Base-by-base conservation (phyloP, 495 filamentous ascomycete species). In the Acidomyces sp. region DNA sequence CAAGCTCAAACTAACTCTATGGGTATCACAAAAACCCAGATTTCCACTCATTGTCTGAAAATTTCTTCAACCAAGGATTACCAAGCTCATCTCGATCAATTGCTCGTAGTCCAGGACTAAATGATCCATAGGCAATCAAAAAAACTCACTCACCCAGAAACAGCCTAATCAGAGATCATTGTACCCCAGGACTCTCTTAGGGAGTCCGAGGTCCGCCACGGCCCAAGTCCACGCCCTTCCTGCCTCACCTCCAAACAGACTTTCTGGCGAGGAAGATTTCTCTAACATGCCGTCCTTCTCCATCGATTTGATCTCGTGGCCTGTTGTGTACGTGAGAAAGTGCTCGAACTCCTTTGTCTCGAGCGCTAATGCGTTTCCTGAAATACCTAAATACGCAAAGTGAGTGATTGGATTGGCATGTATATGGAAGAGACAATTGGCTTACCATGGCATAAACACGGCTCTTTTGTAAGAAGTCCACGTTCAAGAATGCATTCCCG, bases 401-500 rank as follows among this genome's bases (percentile, higher is more conserved):
- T 20, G 12, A 29, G 26, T 37, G 27, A 16, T 23, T 19, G 20
- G 22, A 2, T 4, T 24, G 10, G 16, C 10, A 24, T 15, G 24
- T 23, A 16, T 28, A 30, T 12, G 32, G 20, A n/a, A n/a, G 16
- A 31, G 15, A 6, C 1, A 28, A 18, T 18, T 7, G 31, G 16
- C 9, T 34, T 48, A 52, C 48, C 76, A 54, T 80, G 75, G 52
- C 75, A 80, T 13, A 81, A 49, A 45, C 68, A 74, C 0, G 77
- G 74, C 55, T 72, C 68, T 49, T 79, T 81, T 4, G 59, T 69
- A 49, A 81, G 46, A 30, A 78, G 33, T 3, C 75, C 77, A 27
- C 67, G 49, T 17, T 57, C 51, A 62, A 66, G 62, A 13, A 73
- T 62, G 37, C 67, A 66, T 23, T 60, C 56, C 28, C 65, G 52